Conservation (phyloP, 768 basidiomycete genomes). For the Clitopilus hobsonii region DNA sequence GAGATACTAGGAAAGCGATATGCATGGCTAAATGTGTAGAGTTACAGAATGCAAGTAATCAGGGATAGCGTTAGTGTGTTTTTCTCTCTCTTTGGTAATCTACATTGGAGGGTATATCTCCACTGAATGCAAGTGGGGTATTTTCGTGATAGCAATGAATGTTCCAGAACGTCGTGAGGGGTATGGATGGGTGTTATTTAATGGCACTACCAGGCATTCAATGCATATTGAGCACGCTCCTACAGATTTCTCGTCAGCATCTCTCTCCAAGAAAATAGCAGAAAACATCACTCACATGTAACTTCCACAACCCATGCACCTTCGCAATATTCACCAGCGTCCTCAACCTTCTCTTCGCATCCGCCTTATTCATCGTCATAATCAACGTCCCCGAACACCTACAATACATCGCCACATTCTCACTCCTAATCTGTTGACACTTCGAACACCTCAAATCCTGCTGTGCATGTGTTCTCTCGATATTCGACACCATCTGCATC, state of each 20-base stretch:
- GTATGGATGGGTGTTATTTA: neutral
- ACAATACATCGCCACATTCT: constrained; percentile 83
- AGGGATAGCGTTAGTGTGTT: neutral
- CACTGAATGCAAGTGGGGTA: neutral
- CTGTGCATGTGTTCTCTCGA: constrained; percentile 75
- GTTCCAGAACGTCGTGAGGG: too few species aligned
- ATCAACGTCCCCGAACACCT: constrained; percentile 84
- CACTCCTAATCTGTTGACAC: constrained; percentile 87
- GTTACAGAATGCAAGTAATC: neutral
- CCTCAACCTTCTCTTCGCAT: constrained; percentile 64
- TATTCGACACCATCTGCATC: constrained; percentile 65
- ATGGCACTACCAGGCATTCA: neutral
- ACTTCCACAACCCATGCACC: too few species aligned
- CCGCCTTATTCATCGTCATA: constrained; percentile 66
- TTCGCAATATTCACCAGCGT: constrained; percentile 83
- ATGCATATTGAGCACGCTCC: neutral
- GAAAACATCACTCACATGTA: too few species aligned
- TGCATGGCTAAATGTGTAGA: neutral
- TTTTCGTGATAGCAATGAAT: too few species aligned
- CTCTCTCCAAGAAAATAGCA: too few species aligned
- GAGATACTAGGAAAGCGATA: neutral
- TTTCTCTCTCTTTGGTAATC: neutral
- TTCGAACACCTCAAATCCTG: constrained; percentile 88
- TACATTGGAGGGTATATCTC: neutral
- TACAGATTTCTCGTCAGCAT: neutral